These are phyloP conservation scores for Dryadomyces quercivorus DNA, from an alignment of 2,329 filamentous ascomycete genomes.

Conservation along the genomic window DNA sequence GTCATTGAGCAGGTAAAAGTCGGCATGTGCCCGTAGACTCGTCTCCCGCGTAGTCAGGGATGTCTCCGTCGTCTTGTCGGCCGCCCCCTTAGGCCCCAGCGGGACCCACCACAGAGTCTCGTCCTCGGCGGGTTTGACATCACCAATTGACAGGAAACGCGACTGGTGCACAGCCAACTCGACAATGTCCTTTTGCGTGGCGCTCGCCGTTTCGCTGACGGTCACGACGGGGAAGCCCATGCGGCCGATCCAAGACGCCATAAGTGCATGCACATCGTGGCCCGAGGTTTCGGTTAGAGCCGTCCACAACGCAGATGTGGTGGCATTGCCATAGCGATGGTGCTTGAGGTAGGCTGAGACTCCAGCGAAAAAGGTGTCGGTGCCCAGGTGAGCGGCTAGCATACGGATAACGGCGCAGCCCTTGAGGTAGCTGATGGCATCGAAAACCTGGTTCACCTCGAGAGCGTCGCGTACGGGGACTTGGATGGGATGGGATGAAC, in stretches of 20 bases:
- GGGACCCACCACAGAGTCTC: slow-evolving; percentile 94
- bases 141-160: slow-evolving; percentile 83
- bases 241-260: slow-evolving; percentile 91
- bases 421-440: slow-evolving; percentile 92
- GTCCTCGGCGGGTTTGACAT: slow-evolving; percentile 84
- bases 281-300: slow-evolving; percentile 80
- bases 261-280: slow-evolving; percentile 73
- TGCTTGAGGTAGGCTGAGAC: slow-evolving; percentile 82
- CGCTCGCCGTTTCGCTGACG: slow-evolving; percentile 65
- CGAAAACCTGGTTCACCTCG: slow-evolving; percentile 96
- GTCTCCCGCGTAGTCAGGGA: slow-evolving; percentile 67
- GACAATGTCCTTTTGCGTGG: slow-evolving; percentile 55
- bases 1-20: slow-evolving; percentile 90
- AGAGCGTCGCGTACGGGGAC: slow-evolving; percentile 88
- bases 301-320: slow-evolving; percentile 82
- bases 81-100: slow-evolving; percentile 55
- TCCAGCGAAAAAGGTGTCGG: slow-evolving; percentile 79
- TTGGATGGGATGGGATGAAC: slow-evolving; percentile 90
- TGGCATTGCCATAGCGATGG: slow-evolving; percentile 82
- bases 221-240: slow-evolving; percentile 90
- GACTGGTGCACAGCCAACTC: slow-evolving; percentile 47
- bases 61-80: slow-evolving; percentile 35
- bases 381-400: slow-evolving; percentile 81
- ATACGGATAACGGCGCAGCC: slow-evolving; percentile 95
- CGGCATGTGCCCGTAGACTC: slow-evolving; percentile 59